Base-by-base conservation (phyloP, 2,329 filamentous ascomycete genomes). In the Epichloe brachyelytri region DNA sequence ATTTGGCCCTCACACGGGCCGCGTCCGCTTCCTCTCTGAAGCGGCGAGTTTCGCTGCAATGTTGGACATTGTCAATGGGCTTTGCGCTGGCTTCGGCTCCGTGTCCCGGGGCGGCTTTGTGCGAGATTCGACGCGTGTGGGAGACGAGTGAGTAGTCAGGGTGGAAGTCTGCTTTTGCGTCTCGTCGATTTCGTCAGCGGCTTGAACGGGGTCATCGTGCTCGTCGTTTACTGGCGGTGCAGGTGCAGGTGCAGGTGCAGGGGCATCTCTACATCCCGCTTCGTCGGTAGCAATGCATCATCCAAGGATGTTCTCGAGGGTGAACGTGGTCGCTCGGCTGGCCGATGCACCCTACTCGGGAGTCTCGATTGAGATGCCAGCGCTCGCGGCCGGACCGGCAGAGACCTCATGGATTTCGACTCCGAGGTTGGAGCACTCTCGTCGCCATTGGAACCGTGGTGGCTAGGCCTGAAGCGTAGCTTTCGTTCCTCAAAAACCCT, bases 11-110 rank as follows among this genome's bases (percentile, higher is more conserved):
- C 0, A 83, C 78, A 22, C 80, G 72, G 1, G 79, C 79, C 1
- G 80, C 80, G 55, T 83, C 79, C 4, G 80, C 80, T 49, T 83
- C 79, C 77, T 71, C 56, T 83, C 80, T 0, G 79, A 78, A 2
- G 80, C 80, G 1, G 79, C 80, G 0, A 83, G 69, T 63, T 83
- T 83, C 30, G 79, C 78, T 0, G 78, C 76, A 54, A 83, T 83
- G 36, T 69, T 74, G 8, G 78, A 76, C 73, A 82, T 80, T 19
- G 75, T 80, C 3, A 82, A 63, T 0, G 79, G 79, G 30, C 74
- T 79, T 55, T 80, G 78, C 46, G 76, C 73, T 5, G 70, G 51
- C 40, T 50, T 55, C 37, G 46, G 34, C 37, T 30, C 50, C 14
- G 15, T 19, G 17, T 6, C 5, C 10, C 34, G 34, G 22, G 14